These are phyloP conservation scores for Graphilbum ipis-grandicollis DNA, from an alignment of 2,329 filamentous ascomycete species.

Conservation along the genomic window DNA sequence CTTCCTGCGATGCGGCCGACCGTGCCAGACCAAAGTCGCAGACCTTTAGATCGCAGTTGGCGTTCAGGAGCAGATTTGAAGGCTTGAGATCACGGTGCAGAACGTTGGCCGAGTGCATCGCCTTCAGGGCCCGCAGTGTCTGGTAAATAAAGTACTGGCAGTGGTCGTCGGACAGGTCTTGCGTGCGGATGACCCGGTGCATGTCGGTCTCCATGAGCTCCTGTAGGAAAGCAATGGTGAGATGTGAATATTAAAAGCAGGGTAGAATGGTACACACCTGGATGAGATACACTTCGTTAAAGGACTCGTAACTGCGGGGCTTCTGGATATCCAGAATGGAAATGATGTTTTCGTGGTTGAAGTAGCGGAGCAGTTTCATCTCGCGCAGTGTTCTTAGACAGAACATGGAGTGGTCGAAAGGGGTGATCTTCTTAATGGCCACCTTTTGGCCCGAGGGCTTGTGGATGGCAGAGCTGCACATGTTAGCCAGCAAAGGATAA, in stretches of 20 bases:
- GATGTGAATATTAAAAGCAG: constrained; percentile 1
- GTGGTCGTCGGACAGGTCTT: constrained; percentile 96
- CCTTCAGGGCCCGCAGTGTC: constrained; percentile 90
- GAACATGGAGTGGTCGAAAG: constrained; percentile 99
- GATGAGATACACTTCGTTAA: constrained; percentile 96
- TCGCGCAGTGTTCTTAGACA: constrained; percentile 89
- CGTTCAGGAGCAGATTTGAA: constrained; percentile 89
- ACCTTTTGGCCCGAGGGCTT: constrained; percentile 98
- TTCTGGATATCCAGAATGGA: constrained; percentile 99
- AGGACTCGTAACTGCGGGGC: constrained; percentile 85
- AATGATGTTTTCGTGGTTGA: constrained; percentile 99
- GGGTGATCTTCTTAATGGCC: constrained; percentile 99
- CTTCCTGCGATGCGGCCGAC: constrained; percentile 90
- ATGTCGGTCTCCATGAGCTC: constrained; percentile 99
- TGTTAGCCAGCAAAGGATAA: too few species aligned
- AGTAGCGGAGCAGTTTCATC: constrained; percentile 97
- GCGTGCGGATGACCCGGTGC: constrained; percentile 96
- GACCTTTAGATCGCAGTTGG: constrained; percentile 97
- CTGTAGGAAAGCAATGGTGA: constrained; percentile 24
- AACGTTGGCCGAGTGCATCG: constrained; percentile 98
- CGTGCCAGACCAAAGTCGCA: constrained; percentile 95
- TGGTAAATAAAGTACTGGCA: constrained; percentile 99
- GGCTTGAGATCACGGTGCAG: constrained; percentile 95
- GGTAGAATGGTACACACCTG: constrained; percentile 40
- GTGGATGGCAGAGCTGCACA: constrained; percentile 85